Evolutionary conservation across 192 early-diverging fungal genomes (phyloP), one percentile per base, ranked within the genome.

Genomic region (Coemansia sp.): DNA sequence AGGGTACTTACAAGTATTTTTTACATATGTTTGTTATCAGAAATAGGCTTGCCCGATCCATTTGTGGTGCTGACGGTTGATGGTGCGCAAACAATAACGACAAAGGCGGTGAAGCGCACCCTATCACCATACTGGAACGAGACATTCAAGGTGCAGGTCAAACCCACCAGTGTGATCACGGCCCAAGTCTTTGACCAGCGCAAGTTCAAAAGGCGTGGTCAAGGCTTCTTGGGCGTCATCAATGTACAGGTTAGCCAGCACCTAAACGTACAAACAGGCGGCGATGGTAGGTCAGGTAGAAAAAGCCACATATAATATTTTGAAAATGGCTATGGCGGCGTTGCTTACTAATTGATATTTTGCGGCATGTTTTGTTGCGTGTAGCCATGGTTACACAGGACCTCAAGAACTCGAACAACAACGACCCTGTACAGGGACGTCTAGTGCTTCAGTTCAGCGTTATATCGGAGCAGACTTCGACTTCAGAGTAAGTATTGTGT

Each of bases 61-160:
- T 96, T 99, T 85, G 97, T 92, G 9, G 92, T 98, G 17, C 84
- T 98, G 11, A 96, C 93, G 0, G 93, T 98, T 23, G 93, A 98
- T 79, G 93, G 94, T 10, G 94, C 94, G 65, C 96, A 98, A 80
- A 96, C 94, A 9, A 91, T 95, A 56, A 94, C 93, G 21, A 96
- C 94, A 14, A 85, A 88, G 33, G 89, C 89, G 24, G 87, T 91
- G 64, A 95, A 92, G 75, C 90, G 87, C 64, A 96, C 93, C 8
- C 78, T 97, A 39, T 95, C 94, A 67, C 97, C 97, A 30, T 94
- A 95, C 79, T 99, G 97, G 96, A 97, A 96, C 74, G 92, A 96
- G 82, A 87, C 70, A 31, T 84, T 84, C 50, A 59, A 66, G 21
- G 73, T 84, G 29, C n/a, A 71, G 54, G 83, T 70, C 64, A 76